Evolutionary conservation across 495 filamentous ascomycete genomes (phyloP), one percentile per base, ranked within the genome.

Genomic region (Chaetomium tenue): DNA sequence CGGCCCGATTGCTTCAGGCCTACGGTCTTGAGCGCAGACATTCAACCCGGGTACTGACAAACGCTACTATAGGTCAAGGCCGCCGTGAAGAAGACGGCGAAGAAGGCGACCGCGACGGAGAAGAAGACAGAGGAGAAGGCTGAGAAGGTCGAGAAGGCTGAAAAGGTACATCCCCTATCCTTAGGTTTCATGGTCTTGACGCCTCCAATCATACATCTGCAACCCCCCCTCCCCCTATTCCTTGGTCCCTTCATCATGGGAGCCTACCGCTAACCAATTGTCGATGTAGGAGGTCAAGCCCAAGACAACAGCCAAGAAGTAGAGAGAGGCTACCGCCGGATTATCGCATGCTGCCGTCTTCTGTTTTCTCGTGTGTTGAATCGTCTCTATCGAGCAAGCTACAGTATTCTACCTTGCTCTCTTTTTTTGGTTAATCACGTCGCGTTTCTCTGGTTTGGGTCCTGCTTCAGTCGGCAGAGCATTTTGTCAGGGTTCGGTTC

Each of bases 61-160:
- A 16, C 13, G 13, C 23, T n/a, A 30, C 72, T 70, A 79, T 63
- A 82, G 28, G 28, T 12, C 55, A 63, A 84, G 81, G 79, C 77
- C 66, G 83, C 82, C 66, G 77, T 74, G 51, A 81, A 81, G 75
- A 83, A 83, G 71, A 70, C 69, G 18, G 42, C 42, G 40, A 51
- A 50, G 47, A 62, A 67, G 65, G 44, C 52, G 22, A 51, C 16
- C 33, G 46, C 58, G 60, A 46, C 56, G 4, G 72, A 72, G 55
- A 70, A 74, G 66, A 62, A 70, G 58, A 42, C 61, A 3, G 67
- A 64, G 26, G 58, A 52, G 40, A 73, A 74, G 64, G 65, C 46
- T 5, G 64, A 66, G 23, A 66, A 66, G 53, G 58, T 62, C n/a
- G 70, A 74, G 44, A 72, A 74, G 60, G 68, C 28, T 6, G 28